phyloP scores from a whole-genome alignment of 768 basidiomycete species.

The Auricularia sp. region DNA sequence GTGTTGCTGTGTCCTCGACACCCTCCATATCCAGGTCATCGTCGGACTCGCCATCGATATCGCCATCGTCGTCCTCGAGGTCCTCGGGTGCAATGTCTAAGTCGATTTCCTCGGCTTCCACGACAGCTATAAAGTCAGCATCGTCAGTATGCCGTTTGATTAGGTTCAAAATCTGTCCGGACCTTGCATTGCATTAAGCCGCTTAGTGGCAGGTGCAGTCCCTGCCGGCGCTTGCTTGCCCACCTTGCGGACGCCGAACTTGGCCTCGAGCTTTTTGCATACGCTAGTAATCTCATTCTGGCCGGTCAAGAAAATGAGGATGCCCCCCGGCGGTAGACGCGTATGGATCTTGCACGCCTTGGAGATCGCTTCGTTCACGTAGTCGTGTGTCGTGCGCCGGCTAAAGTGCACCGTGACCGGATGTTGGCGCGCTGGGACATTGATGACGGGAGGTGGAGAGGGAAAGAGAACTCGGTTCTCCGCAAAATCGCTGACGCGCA shows the following conservation, averaged over 20 bases:
- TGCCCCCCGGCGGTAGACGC: slow-evolving; percentile 83
- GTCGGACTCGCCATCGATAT: background rate
- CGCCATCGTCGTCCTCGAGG: slow-evolving; percentile 35
- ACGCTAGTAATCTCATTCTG: slow-evolving; percentile 89
- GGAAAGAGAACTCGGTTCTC: slow-evolving; percentile 76
- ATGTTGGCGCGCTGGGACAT: slow-evolving; percentile 82
- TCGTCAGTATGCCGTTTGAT: slow-evolving; percentile 1
- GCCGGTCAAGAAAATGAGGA: slow-evolving; percentile 89
- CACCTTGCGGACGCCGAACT: slow-evolving; percentile 60
- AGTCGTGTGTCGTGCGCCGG: slow-evolving; percentile 75
- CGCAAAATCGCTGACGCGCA: slow-evolving; percentile 87
- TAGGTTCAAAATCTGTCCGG: background rate
- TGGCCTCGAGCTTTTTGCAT: slow-evolving; percentile 69
- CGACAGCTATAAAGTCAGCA: slow-evolving; percentile 36
- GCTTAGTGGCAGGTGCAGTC: background rate
- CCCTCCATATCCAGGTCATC: slow-evolving; percentile 27
- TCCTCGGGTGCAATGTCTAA: slow-evolving; percentile 56
- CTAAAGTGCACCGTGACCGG: slow-evolving; percentile 94
- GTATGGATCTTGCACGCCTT: slow-evolving; percentile 90
- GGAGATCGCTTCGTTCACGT: slow-evolving; percentile 80
- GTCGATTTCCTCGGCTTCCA: slow-evolving; percentile 78
- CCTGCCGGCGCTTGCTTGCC: slow-evolving; percentile 37
- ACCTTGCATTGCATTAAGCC: background rate
- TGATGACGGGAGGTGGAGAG: slow-evolving; percentile 82
- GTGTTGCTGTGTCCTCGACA: slow-evolving; percentile 13